Percentiles rank a stretch among this genome's conserved stretches.
Evolutionary conservation across 2,329 filamentous ascomycete species (phyloP).

Genomic region (Xylaria sp.): DNA sequence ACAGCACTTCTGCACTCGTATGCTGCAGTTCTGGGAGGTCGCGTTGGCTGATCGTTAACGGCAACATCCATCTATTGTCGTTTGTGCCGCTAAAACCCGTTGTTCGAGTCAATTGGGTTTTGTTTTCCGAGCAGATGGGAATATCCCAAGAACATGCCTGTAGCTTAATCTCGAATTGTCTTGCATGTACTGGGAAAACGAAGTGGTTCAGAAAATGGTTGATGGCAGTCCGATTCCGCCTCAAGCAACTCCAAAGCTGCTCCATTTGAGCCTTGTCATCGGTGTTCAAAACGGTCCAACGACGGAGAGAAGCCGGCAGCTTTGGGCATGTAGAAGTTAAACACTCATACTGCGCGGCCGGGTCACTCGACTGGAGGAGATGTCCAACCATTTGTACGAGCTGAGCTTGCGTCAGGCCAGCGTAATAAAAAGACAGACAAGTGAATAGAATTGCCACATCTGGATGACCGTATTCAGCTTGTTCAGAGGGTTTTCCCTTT

Average conservation of each 20-base stretch:
- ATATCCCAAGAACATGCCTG: conserved; percentile 76
- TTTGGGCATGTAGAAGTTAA: conserved; percentile 54
- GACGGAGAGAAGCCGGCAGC: conserved; percentile 58
- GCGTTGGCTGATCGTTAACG: conserved; percentile 67
- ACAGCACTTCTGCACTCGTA: conserved; percentile 72
- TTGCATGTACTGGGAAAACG: conserved; percentile 73
- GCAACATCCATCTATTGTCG: conserved; percentile 69
- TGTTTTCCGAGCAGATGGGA: conserved; percentile 54
- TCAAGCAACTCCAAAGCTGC: conserved; percentile 61
- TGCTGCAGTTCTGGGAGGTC: conserved; percentile 67
- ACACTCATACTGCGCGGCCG: conserved; percentile 64
- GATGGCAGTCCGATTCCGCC: conserved; percentile 60
- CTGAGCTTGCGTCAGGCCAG: conserved; percentile 62
- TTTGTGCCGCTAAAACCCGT: conserved; percentile 78
- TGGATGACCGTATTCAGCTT: conserved; percentile 75
- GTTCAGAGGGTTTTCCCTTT: conserved; percentile 70
- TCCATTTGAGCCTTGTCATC: conserved; percentile 64
- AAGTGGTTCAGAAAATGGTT: conserved; percentile 72
- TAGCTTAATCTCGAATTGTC: conserved; percentile 71
- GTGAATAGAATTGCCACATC: conserved; percentile 74
- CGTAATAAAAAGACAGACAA: conserved; percentile 74
- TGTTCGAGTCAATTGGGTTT: conserved; percentile 20
- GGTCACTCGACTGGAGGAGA: conserved; percentile 66
- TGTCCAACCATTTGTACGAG: conserved; percentile 60
- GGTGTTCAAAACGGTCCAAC: conserved; percentile 68